Percentiles rank a stretch among this genome's conserved stretches.
Conservation (phyloP, 768 basidiomycete genomes). For the Termitomyces bulborhizus region DNA sequence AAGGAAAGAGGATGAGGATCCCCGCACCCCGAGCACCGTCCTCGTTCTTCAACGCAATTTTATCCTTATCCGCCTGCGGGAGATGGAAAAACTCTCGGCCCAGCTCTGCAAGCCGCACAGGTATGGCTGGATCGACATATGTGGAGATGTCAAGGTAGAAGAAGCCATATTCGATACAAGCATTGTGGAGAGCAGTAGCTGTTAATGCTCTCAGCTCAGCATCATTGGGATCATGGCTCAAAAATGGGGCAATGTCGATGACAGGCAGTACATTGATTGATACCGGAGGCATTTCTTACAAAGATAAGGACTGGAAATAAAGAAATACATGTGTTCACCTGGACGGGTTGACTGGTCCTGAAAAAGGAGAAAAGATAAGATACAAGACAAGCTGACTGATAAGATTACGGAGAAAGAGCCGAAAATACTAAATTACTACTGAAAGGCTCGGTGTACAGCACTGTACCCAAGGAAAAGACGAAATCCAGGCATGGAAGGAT, state of each 20-base stretch:
- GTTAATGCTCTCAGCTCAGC: conserved; percentile 35
- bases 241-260: conserved; percentile 66
- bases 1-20: background rate
- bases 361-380: conserved; percentile 11
- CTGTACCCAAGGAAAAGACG: background rate
- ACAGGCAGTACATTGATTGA: conserved; percentile 46
- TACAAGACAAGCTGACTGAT: conserved; percentile 10
- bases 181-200: conserved; percentile 58
- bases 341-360: background rate
- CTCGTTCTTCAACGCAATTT: conserved; percentile 56
- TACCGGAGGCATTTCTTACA: conserved; percentile 4
- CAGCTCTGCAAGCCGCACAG: conserved; percentile 57
- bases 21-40: conserved; percentile 70
- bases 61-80: conserved; percentile 75
- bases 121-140: conserved; percentile 50
- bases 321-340: background rate
- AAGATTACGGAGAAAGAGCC: conserved; percentile 12
- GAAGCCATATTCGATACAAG: conserved; percentile 79
- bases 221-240: conserved; percentile 28
- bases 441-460: background rate
- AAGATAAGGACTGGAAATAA: background rate
- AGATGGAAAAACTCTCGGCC: conserved; percentile 69
- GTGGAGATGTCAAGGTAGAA: conserved; percentile 77
- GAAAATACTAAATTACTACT: conserved; percentile 5
- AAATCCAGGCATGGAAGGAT: background rate